These are phyloP conservation scores for Selaginella moellendorffii DNA, from an alignment of 75 land plant genomes.

Conservation along the genomic window DNA sequence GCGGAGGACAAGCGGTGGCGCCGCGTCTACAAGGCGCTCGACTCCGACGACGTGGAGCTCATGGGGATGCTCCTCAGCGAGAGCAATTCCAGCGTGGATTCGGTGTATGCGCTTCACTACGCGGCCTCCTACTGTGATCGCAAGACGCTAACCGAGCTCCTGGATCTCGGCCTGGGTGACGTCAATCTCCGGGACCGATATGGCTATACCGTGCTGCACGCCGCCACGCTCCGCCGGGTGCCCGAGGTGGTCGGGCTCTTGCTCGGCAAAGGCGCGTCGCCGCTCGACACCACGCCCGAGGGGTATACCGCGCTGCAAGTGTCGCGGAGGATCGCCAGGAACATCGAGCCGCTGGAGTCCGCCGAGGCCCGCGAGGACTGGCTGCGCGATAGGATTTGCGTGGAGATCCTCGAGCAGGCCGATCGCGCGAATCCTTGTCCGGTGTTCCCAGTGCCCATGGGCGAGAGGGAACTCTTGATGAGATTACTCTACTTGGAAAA, in stretches of 20 bases:
- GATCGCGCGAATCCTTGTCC: slow-evolving; percentile 28
- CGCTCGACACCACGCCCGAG: slow-evolving; percentile 43
- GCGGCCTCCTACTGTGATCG: slow-evolving; percentile 66
- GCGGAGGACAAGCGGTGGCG: slow-evolving; percentile 38
- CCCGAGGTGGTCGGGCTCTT: slow-evolving; percentile 51
- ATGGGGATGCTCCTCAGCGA: slow-evolving; percentile 62
- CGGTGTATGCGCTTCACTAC: slow-evolving; percentile 62
- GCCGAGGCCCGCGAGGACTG: slow-evolving; percentile 34
- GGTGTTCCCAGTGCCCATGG: slow-evolving; percentile 28
- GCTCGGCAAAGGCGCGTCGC: slow-evolving; percentile 58
- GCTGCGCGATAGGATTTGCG: slow-evolving; percentile 49
- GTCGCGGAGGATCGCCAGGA: slow-evolving; percentile 46
- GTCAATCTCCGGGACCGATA: slow-evolving; percentile 38
- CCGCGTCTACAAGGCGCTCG: slow-evolving; percentile 62
- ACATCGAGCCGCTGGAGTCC: slow-evolving; percentile 33
- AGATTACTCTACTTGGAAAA: slow-evolving; percentile 58
- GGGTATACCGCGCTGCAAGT: slow-evolving; percentile 59
- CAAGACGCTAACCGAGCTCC: slow-evolving; percentile 43
- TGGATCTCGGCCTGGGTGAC: slow-evolving; percentile 61
- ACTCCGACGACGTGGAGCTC: slow-evolving; percentile 72
- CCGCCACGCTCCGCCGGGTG: slow-evolving; percentile 58
- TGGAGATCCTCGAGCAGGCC: slow-evolving; percentile 63
- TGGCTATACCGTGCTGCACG: slow-evolving; percentile 71
- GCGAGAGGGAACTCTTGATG: slow-evolving; percentile 33
- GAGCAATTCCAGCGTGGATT: slow-evolving; percentile 36